phyloP scores from a whole-genome alignment of 768 basidiomycete genomes.

The Pulveroboletus sp. region DNA sequence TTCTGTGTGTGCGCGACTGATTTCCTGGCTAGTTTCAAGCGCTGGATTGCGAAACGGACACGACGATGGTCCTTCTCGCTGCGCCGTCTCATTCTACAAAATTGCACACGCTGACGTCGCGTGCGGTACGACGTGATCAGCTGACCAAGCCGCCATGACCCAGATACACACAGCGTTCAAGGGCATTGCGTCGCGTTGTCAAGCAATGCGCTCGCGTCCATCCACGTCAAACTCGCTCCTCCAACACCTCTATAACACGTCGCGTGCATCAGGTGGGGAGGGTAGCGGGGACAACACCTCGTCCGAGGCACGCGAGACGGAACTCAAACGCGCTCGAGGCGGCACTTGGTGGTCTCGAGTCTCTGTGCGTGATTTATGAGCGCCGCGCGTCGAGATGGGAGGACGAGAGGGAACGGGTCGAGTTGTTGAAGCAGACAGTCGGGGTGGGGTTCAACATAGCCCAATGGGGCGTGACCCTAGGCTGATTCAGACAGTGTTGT shows the following conservation, averaged over 20 bases:
- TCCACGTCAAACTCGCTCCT: no score
- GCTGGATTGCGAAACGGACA: conserved; percentile 77
- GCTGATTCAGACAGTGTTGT: no score
- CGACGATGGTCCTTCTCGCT: conserved; percentile 72
- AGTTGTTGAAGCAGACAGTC: conserved; percentile 64
- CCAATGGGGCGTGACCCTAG: conserved; percentile 18
- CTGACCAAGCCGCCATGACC: conserved; percentile 44
- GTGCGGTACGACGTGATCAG: conserved; percentile 62
- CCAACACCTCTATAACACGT: conserved; percentile 36
- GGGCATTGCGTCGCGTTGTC: conserved; percentile 55
- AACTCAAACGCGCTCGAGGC: conserved; percentile 67
- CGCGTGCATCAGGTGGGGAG: conserved; percentile 45
- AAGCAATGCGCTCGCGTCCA: no score
- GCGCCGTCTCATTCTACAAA: conserved; percentile 73
- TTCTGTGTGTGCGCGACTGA: no score
- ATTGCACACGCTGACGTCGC: conserved; percentile 60
- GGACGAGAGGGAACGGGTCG: conserved; percentile 68
- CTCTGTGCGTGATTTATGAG: conserved; percentile 63
- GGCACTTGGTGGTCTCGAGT: conserved; percentile 62
- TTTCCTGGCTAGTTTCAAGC: conserved; percentile 58
- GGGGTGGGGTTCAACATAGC: conserved; percentile 39
- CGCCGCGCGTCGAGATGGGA: conserved; percentile 66
- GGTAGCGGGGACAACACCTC: conserved; percentile 45
- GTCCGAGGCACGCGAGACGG: conserved; percentile 55
- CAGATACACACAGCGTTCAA: conserved; percentile 51